Base-by-base conservation (phyloP, 345 rosid genomes). In the Rhodamnia argentea region DNA sequence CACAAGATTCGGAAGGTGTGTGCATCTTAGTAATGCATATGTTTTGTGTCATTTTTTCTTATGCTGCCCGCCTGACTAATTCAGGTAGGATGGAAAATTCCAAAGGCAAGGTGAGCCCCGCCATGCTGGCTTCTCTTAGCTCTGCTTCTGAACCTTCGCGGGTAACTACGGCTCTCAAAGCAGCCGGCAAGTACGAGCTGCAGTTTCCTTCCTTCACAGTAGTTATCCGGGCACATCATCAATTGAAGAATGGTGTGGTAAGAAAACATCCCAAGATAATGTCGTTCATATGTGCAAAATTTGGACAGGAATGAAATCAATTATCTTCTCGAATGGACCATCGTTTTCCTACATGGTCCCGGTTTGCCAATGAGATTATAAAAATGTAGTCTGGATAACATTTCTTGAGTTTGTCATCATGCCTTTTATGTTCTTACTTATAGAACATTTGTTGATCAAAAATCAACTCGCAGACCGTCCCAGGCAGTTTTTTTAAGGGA, bases 21-120 rank as follows among this genome's bases (percentile, higher is more conserved):
- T 70, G 47, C 16, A 70, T 37, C 47, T 70, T 18, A 32, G 47
- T 18, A 37, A 9, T 64, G 44, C 44, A 20, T 29, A 56, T 1
- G 6, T 18, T 11, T 51, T 51, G 52, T 51, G 52, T 51, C 52
- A 11, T 51, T 51, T 51, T 11, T 51, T 51, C 14, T 51, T 51
- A 51, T 51, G 52, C 4, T 51, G 13, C 10, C 14, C 13, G 52
- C 4, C 14, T 12, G 52, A 51, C 52, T 70, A 62, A 29, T 29
- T 29, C 42, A 62, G 75, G 23, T 62, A 29, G 42, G 42, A 0
- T 62, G 5, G 40, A 62, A 62, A 62, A 62, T 62, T 62, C 5
- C 40, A 0, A 27, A 14, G 5, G 11, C 40, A 0, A 15, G 22
- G 6, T 62, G 75, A 15, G 0, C 23, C 22, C 32, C 2, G 74